These are phyloP conservation scores for Trapa incisa DNA, from an alignment of 345 rosid species.

Conservation along the genomic window DNA sequence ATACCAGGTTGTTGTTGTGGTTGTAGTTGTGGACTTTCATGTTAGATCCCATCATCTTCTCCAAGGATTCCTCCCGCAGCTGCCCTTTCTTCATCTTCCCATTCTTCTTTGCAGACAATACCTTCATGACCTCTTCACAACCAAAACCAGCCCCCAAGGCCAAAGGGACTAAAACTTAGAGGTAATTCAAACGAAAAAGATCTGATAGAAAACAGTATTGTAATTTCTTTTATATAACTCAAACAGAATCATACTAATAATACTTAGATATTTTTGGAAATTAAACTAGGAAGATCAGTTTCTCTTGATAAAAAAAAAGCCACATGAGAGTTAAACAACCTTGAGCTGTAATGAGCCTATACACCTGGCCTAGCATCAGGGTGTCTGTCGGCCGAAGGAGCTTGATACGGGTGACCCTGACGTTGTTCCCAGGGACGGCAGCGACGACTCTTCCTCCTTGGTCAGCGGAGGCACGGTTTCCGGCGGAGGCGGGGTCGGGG, in stretches of 20 bases:
- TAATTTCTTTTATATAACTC: neutral
- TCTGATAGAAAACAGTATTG: no score
- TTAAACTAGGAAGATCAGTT: no score
- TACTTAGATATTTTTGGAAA: no score
- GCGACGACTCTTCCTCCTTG: conserved; percentile 8
- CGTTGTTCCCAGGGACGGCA: conserved; percentile 17
- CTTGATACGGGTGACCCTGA: conserved; percentile 75
- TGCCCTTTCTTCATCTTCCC: conserved; percentile 41
- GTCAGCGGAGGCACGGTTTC: neutral
- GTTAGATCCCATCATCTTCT: conserved; percentile 27
- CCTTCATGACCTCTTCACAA: conserved; percentile 75
- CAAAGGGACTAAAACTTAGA: neutral
- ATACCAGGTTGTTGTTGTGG: neutral
- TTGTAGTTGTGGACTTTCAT: conserved; percentile 15
- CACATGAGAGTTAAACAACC: conserved; percentile 18
- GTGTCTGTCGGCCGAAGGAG: conserved; percentile 82
- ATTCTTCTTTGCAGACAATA: conserved; percentile 53
- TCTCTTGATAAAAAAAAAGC: no score
- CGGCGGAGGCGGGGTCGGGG: neutral
- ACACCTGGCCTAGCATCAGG: conserved; percentile 66
- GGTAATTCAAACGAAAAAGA: neutral
- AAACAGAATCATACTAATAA: no score
- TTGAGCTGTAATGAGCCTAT: conserved; percentile 69
- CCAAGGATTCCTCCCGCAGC: conserved; percentile 5
- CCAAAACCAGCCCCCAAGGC: neutral